Evolutionary conservation across 768 basidiomycete genomes (phyloP).

Genomic region (Leccinellum albellum): DNA sequence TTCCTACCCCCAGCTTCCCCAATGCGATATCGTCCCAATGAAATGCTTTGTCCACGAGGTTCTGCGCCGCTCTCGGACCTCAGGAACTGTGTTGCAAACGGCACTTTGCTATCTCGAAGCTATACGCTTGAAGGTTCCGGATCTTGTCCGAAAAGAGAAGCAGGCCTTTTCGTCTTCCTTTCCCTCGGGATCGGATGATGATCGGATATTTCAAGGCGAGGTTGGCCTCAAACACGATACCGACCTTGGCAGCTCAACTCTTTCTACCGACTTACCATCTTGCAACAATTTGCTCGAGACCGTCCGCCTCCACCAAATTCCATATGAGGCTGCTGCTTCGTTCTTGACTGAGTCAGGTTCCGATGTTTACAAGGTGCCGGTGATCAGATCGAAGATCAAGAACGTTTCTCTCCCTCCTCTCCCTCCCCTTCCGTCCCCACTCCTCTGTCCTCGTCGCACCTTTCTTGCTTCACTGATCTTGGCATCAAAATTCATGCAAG

Average conservation of each 20-base stretch:
- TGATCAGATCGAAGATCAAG: slow-evolving; percentile 11
- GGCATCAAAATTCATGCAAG: slow-evolving; percentile 90
- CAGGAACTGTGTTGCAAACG: slow-evolving; percentile 79
- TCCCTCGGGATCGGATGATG: slow-evolving; percentile 40
- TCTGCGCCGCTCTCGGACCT: slow-evolving; percentile 79
- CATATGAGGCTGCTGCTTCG: slow-evolving; percentile 11
- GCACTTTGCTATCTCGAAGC: slow-evolving; percentile 87
- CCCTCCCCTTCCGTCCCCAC: slow-evolving; percentile 63
- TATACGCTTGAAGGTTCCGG: slow-evolving; percentile 66
- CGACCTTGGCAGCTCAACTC: slow-evolving; percentile 24
- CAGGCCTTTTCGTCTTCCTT: slow-evolving; percentile 38
- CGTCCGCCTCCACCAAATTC: slow-evolving; percentile 37
- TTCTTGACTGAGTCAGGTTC: slow-evolving; percentile 16
- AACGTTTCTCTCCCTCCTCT: slow-evolving; percentile 30
- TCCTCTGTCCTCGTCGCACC: slow-evolving; percentile 83
- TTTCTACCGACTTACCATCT: slow-evolving; percentile 3
- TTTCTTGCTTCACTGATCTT: slow-evolving; percentile 87
- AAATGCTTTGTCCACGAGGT: slow-evolving; percentile 86
- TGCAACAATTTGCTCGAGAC: slow-evolving; percentile 39
- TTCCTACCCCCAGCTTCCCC: slow-evolving; percentile 10
- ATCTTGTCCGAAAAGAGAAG: slow-evolving; percentile 52
- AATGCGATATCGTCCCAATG: slow-evolving; percentile 50
- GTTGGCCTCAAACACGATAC: slow-evolving; percentile 42
- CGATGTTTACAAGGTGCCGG: slow-evolving; percentile 7
- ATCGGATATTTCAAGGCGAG: slow-evolving; percentile 41